These are phyloP conservation scores for Fusarium camptoceras DNA, from an alignment of 2,329 filamentous ascomycete genomes.

Conservation along the genomic window DNA sequence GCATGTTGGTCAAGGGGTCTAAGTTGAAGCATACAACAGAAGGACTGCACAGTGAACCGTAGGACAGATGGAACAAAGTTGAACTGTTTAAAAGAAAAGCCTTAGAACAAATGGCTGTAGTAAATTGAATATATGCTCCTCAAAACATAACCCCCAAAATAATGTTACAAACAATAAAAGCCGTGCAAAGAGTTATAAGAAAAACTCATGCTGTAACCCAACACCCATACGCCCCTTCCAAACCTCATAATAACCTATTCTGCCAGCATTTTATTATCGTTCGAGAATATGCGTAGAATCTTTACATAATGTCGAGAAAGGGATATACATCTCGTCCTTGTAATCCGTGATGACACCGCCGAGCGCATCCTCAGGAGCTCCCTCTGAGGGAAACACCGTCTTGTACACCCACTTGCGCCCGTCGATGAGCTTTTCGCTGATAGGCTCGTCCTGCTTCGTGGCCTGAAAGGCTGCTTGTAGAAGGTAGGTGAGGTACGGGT, in stretches of 20 bases:
- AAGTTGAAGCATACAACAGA: neutral
- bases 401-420: slow-evolving; percentile 48
- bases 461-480: slow-evolving; percentile 46
- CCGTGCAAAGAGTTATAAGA: neutral
- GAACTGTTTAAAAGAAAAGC: neutral
- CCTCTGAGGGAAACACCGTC: slow-evolving; percentile 19
- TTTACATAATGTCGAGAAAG: slow-evolving; percentile 21
- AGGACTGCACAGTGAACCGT: too few species aligned
- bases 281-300: slow-evolving; percentile 16
- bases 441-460: slow-evolving; percentile 39
- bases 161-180: neutral
- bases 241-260: slow-evolving; percentile 4
- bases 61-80: neutral
- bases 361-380: slow-evolving; percentile 16
- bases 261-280: neutral
- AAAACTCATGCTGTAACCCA: neutral
- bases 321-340: slow-evolving; percentile 29
- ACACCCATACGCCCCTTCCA: slow-evolving; percentile 18
- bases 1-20: neutral
- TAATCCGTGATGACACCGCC: slow-evolving; percentile 40
- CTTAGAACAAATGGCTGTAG: neutral
- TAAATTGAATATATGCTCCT: neutral
- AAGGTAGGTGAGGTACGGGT: slow-evolving; percentile 49
- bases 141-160: neutral
- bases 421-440: slow-evolving; percentile 48